Percentiles rank a stretch among this genome's conserved stretches.
Evolutionary conservation across 2,329 filamentous ascomycete species (phyloP).

Genomic region (Colletotrichum lentis): DNA sequence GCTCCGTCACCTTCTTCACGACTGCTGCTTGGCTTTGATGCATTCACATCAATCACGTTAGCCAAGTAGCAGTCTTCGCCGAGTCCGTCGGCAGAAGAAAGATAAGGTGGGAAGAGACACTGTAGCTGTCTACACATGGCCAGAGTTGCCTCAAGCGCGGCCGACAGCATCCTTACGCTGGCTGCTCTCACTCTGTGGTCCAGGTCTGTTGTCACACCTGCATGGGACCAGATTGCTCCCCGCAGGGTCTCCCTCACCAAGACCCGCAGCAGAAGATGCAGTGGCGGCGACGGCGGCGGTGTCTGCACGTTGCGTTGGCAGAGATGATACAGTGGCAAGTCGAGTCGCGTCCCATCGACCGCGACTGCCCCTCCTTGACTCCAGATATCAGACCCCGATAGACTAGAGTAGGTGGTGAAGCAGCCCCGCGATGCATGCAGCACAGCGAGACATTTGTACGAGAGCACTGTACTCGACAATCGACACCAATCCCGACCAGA

Average conservation of each 20-base stretch:
- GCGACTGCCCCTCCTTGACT: conserved; percentile 25
- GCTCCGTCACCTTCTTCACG: not conserved
- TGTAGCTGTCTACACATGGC: not conserved
- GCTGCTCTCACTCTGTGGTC: not conserved
- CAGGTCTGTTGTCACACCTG: conserved; percentile 34
- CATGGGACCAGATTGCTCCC: conserved; percentile 32
- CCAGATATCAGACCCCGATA: conserved; percentile 31
- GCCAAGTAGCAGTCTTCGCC: not conserved
- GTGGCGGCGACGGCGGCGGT: conserved; percentile 21
- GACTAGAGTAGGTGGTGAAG: conserved; percentile 18
- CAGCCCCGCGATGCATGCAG: conserved; percentile 32
- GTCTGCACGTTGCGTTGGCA: conserved; percentile 40
- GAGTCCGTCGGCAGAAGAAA: too few relatives aligned
- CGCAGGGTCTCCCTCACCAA: conserved; percentile 29
- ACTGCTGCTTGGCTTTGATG: not conserved
- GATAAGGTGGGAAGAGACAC: not conserved
- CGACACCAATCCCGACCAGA: not conserved
- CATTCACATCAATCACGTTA: too few relatives aligned
- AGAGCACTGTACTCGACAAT: not conserved
- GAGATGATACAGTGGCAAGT: conserved; percentile 29
- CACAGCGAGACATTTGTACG: conserved; percentile 2
- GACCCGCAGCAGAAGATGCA: conserved; percentile 36
- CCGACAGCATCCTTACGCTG: not conserved
- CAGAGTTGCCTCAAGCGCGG: not conserved
- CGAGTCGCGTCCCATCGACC: conserved; percentile 22